phyloP scores from a whole-genome alignment of 106 monocot genomes.

The Ottelia alismoides region DNA sequence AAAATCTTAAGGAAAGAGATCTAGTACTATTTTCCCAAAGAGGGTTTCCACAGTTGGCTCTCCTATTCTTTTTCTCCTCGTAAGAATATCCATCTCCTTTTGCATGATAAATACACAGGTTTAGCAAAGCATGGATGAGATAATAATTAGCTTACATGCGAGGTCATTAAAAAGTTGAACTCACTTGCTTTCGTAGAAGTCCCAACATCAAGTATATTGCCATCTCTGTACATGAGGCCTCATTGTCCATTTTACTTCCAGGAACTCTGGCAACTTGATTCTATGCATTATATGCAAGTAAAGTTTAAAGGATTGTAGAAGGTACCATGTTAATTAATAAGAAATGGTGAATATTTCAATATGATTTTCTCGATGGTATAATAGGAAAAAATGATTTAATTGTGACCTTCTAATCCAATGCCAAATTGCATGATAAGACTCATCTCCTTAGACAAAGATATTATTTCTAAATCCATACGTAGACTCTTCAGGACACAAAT shows the following conservation, averaged over 20 bases:
- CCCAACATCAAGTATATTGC: slow-evolving; percentile 92
- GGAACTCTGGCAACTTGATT: slow-evolving; percentile 92
- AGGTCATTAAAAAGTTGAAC: background rate
- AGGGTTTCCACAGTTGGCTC: slow-evolving; percentile 70
- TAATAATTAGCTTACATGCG: background rate
- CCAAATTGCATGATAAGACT: too few relatives aligned
- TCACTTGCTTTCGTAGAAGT: slow-evolving; percentile 91
- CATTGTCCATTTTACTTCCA: slow-evolving; percentile 62
- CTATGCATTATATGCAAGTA: slow-evolving; percentile 38
- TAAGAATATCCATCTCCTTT: slow-evolving; percentile 75
- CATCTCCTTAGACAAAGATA: too few relatives aligned
- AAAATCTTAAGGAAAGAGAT: too few relatives aligned
- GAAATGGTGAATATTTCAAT: too few relatives aligned
- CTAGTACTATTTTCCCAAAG: slow-evolving; percentile 85
- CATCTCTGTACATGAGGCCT: slow-evolving; percentile 86
- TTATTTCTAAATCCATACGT: too few relatives aligned
- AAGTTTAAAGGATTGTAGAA: too few relatives aligned
- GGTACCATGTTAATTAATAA: too few relatives aligned
- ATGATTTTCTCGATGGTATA: too few relatives aligned
- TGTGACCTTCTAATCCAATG: too few relatives aligned
- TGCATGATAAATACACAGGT: slow-evolving; percentile 20
- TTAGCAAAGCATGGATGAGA: background rate
- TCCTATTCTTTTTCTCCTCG: slow-evolving; percentile 47
- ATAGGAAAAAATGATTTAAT: too few relatives aligned
- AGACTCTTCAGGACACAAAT: too few relatives aligned